phyloP scores from a whole-genome alignment of 2,329 filamentous ascomycete species.

The Phaeosphaeria sp. region DNA sequence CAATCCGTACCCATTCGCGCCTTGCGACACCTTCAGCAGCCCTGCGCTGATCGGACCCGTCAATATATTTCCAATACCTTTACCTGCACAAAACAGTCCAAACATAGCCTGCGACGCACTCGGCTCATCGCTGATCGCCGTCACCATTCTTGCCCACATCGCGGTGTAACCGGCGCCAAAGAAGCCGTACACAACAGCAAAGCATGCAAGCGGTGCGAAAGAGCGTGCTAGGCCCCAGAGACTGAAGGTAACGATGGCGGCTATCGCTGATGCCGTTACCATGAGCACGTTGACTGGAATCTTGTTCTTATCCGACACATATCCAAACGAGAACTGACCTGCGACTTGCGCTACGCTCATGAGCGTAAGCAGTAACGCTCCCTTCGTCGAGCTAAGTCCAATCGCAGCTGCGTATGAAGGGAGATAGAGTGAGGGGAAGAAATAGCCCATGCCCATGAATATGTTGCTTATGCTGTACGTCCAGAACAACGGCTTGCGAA shows the following conservation, averaged over 20 bases:
- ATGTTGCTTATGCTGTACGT: conserved; percentile 48
- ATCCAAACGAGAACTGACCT: conserved; percentile 44
- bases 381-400: conserved; percentile 25
- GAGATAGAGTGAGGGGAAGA: conserved; percentile 48
- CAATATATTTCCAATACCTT: conserved; percentile 57
- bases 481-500: conserved; percentile 27
- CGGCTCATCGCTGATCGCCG: conserved; percentile 42
- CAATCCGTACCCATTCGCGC: conserved; percentile 9
- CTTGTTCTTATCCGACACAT: conserved; percentile 41
- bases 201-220: conserved; percentile 43
- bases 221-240: conserved; percentile 53
- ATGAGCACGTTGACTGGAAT: conserved; percentile 42
- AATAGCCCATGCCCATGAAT: conserved; percentile 47
- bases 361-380: conserved; percentile 41
- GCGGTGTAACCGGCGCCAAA: conserved; percentile 47
- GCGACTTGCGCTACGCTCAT: conserved; percentile 43
- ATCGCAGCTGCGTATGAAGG: conserved; percentile 39
- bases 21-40: conserved; percentile 28
- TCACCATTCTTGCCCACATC: conserved; percentile 52
- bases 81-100: conserved; percentile 52
- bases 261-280: conserved; percentile 34
- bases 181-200: conserved; percentile 50
- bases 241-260: conserved; percentile 40
- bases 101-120: conserved; percentile 50
- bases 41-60: conserved; percentile 56